A percentile compares a stretch with the other conserved stretches of the same genome.
Evolutionary conservation across 768 basidiomycete genomes (phyloP).

Genomic region (Collybia nuda): DNA sequence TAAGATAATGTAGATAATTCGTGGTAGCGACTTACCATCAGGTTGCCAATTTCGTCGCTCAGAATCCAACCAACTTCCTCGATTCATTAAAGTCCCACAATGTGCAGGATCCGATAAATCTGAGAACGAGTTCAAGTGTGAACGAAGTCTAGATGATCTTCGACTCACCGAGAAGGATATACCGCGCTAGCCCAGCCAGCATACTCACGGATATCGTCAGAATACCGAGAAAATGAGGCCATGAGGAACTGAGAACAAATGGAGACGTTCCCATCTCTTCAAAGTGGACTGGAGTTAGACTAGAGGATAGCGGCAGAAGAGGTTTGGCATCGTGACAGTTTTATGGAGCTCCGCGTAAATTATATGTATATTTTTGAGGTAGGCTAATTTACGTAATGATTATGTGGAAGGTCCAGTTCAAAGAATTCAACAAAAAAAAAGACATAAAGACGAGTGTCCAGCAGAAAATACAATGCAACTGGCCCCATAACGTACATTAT

Average conservation of each 20-base stretch:
- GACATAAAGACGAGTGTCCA: too few relatives aligned
- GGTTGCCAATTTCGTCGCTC: conserved; percentile 82
- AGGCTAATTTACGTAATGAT: too few relatives aligned
- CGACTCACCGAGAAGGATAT: conserved; percentile 22
- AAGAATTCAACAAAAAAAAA: too few relatives aligned
- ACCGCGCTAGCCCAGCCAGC: conserved; percentile 38
- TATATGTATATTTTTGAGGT: too few relatives aligned
- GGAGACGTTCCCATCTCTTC: conserved; percentile 9
- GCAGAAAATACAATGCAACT: too few relatives aligned
- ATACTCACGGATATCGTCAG: conserved; percentile 33
- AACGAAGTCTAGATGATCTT: background rate
- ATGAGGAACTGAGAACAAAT: conserved; percentile 34
- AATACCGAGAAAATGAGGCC: conserved; percentile 43
- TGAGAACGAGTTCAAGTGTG: conserved; percentile 21
- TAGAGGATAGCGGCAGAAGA: too few relatives aligned
- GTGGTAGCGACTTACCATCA: conserved; percentile 51
- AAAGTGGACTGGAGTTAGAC: too few relatives aligned
- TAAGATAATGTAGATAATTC: conserved; percentile 7
- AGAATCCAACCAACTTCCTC: conserved; percentile 78
- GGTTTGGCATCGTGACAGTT: too few relatives aligned
- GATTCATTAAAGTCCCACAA: conserved; percentile 68
- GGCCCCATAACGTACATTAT: too few relatives aligned
- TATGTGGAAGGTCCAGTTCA: too few relatives aligned
- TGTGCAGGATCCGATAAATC: conserved; percentile 73
- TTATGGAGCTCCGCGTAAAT: too few relatives aligned